Percentiles rank a stretch among this genome's conserved stretches.
These are phyloP conservation scores for Epichloe baconii DNA, from an alignment of 2,329 filamentous ascomycete genomes.

Conservation along the genomic window DNA sequence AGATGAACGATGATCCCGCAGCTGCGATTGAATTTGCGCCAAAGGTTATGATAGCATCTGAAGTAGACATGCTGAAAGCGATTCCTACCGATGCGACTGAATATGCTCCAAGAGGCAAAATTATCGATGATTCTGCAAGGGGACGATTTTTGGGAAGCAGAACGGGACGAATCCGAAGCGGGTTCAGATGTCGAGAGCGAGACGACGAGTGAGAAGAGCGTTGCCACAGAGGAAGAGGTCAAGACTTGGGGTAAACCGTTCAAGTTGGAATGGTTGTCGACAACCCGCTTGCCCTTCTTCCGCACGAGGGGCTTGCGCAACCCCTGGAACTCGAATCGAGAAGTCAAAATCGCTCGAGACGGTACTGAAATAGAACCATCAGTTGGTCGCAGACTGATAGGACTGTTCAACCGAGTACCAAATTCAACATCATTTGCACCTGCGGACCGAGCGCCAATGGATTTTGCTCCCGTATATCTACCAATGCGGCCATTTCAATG, in stretches of 20 bases:
- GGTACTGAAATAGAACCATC: constrained; percentile 84
- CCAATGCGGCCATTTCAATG: constrained; percentile 23
- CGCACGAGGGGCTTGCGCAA: constrained; percentile 78
- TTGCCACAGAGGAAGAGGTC: constrained; percentile 29
- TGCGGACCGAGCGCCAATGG: constrained; percentile 19
- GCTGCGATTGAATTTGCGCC: constrained; percentile 58
- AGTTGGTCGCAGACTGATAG: constrained; percentile 62
- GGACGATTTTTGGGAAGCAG: constrained; percentile 91
- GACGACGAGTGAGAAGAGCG: constrained; percentile 24
- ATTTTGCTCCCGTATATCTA: constrained; percentile 25
- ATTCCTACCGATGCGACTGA: constrained; percentile 70
- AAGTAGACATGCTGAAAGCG: constrained; percentile 60
- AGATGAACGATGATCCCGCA: constrained; percentile 64
- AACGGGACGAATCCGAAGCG: constrained; percentile 40
- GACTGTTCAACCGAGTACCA: constrained; percentile 56
- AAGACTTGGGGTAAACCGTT: constrained; percentile 87
- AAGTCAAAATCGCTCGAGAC: constrained; percentile 91
- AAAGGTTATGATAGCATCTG: constrained; percentile 43
- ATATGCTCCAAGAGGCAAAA: constrained; percentile 65
- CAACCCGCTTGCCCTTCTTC: constrained; percentile 73
- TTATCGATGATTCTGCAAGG: constrained; percentile 85
- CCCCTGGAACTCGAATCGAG: constrained; percentile 87
- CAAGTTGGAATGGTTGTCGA: constrained; percentile 80
- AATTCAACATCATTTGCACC: constrained; percentile 22
- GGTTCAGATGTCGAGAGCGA: constrained; percentile 32